Evolutionary conservation across 805 yeast genomes (phyloP).

Genomic region (Candida andamanensis): DNA sequence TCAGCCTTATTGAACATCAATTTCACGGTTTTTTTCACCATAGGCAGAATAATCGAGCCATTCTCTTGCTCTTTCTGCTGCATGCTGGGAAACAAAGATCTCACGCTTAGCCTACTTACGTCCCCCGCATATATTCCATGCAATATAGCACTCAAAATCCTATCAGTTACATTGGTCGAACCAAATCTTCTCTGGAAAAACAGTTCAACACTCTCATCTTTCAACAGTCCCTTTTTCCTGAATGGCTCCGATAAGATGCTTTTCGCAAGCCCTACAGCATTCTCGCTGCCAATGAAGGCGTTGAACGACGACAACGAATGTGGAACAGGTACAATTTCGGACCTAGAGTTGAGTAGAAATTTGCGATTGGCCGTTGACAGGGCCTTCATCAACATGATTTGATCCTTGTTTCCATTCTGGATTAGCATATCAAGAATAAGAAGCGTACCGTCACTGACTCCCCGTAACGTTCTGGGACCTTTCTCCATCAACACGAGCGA

Average conservation of each 20-base stretch:
- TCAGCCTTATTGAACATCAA: slow-evolving; percentile 8
- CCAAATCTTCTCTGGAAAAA: slow-evolving; percentile 73
- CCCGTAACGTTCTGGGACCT: slow-evolving; percentile 90
- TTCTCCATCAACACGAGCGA: slow-evolving; percentile 52
- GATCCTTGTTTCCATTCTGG: slow-evolving; percentile 43
- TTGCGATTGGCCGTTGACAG: slow-evolving; percentile 65
- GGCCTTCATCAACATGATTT: slow-evolving; percentile 55
- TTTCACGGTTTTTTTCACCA: slow-evolving; percentile 28
- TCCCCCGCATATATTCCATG: slow-evolving; percentile 89
- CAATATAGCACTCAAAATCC: slow-evolving; percentile 72
- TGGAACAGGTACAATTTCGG: slow-evolving; percentile 53
- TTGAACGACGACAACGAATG: slow-evolving; percentile 27
- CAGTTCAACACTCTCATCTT: slow-evolving; percentile 69
- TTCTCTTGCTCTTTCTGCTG: slow-evolving; percentile 52
- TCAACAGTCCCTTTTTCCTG: slow-evolving; percentile 14
- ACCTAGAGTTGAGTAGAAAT: slow-evolving; percentile 48
- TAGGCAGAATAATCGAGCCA: slow-evolving; percentile 53
- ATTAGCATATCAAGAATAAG: slow-evolving; percentile 57
- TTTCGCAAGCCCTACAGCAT: slow-evolving; percentile 39
- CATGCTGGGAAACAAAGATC: slow-evolving; percentile 52
- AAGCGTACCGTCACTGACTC: slow-evolving; percentile 73
- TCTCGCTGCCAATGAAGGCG: slow-evolving; percentile 28
- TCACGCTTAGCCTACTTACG: slow-evolving; percentile 56
- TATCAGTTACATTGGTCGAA: slow-evolving; percentile 38
- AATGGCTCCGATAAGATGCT: slow-evolving; percentile 53